Conservation (phyloP, 2,329 filamentous ascomycete species). For the Ceratocystis colombiana region DNA sequence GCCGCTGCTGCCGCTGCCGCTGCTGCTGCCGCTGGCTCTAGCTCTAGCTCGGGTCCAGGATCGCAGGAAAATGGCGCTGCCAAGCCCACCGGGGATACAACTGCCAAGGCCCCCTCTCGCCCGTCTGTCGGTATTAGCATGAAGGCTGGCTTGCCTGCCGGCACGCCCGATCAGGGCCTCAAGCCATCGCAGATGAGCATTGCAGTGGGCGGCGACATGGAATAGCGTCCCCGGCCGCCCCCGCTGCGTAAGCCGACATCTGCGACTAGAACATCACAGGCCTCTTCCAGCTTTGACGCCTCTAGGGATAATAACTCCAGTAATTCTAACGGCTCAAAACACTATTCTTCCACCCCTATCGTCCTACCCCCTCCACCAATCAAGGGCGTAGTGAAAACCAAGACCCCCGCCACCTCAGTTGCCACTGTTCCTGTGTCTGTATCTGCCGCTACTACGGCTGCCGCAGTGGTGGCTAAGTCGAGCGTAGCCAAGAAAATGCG, state of each 20-base stretch:
- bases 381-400: background rate
- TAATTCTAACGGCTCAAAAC: background rate
- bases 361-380: background rate
- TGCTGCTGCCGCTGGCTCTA: background rate
- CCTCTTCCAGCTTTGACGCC: background rate
- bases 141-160: constrained; percentile 18
- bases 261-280: background rate
- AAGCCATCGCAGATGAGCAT: constrained; percentile 24
- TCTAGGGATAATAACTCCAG: no score
- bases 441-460: background rate
- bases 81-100: background rate
- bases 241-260: constrained; percentile 7
- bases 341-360: background rate
- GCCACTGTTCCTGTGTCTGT: background rate
- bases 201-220: constrained; percentile 25
- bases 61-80: background rate
- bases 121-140: constrained; percentile 21
- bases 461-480: background rate
- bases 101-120: constrained; percentile 21
- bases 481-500: background rate
- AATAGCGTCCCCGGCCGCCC: constrained; percentile 21
- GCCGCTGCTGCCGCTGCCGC: constrained; percentile 27
- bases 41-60: background rate
- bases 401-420: no score
- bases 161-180: constrained; percentile 19